A percentile compares a stretch with the other conserved stretches of the same genome.
These are phyloP conservation scores for Chaetomium olivaceum DNA, from an alignment of 2,329 filamentous ascomycete genomes.

Conservation along the genomic window DNA sequence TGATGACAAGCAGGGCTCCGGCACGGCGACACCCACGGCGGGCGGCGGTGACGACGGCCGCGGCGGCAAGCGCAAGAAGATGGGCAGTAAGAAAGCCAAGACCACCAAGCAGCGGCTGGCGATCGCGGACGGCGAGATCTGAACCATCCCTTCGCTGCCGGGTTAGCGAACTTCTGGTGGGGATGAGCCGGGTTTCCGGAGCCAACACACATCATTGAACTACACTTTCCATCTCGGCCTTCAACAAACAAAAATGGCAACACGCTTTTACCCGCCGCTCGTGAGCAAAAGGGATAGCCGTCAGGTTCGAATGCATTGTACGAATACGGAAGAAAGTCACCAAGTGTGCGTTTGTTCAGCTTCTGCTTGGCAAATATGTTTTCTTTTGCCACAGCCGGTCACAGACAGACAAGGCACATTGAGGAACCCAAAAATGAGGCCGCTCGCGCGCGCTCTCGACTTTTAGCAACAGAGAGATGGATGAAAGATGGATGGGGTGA, in stretches of 20 bases:
- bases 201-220: not conserved
- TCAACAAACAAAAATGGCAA: not conserved
- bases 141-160: slow-evolving; percentile 24
- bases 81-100: slow-evolving; percentile 63
- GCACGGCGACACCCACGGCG: slow-evolving; percentile 74
- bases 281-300: not conserved
- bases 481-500: not conserved
- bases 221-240: not conserved
- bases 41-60: slow-evolving; percentile 48
- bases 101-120: slow-evolving; percentile 68
- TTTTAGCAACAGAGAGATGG: not conserved
- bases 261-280: not conserved
- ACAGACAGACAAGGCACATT: not conserved
- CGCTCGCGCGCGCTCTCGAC: not conserved
- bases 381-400: not conserved
- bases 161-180: too few relatives aligned
- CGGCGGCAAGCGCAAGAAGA: slow-evolving; percentile 55
- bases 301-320: not conserved
- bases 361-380: not conserved
- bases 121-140: slow-evolving; percentile 63
- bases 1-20: slow-evolving; percentile 85
- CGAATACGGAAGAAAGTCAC: not conserved
- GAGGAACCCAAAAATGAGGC: not conserved
- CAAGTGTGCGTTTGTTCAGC: not conserved
- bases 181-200: not conserved